Evolutionary conservation across 495 filamentous ascomycete species (phyloP).

Genomic region (Umbilicaria muhlenbergii): DNA sequence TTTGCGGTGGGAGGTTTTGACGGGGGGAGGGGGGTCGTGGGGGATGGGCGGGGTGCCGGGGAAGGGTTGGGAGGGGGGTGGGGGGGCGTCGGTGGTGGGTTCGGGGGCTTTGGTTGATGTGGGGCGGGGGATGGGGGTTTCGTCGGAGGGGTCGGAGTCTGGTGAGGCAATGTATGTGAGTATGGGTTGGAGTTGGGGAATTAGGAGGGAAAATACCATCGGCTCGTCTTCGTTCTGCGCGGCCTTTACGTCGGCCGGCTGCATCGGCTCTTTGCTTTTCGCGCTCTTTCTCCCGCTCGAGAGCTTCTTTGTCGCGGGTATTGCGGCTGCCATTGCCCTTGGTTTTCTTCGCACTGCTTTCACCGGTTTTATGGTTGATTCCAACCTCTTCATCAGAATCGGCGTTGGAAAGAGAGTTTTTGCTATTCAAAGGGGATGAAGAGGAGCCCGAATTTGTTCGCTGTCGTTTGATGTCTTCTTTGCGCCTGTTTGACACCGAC

Average conservation of each 20-base stretch:
- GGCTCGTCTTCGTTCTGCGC: constrained; percentile 52
- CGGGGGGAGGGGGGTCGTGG: constrained; percentile 22
- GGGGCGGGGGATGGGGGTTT: constrained; percentile 9
- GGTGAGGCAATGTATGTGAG: constrained; percentile 20
- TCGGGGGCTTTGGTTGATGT: constrained; percentile 15
- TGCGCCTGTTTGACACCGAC: constrained; percentile 23
- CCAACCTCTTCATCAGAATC: constrained; percentile 60
- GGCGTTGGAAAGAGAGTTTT: constrained; percentile 28
- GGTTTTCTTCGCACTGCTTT: constrained; percentile 43
- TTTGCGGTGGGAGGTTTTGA: constrained; percentile 43
- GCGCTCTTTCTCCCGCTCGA: constrained; percentile 44
- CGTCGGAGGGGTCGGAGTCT: constrained; percentile 40
- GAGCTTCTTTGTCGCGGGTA: constrained; percentile 56
- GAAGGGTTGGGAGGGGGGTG: constrained; percentile 28
- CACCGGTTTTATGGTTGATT: constrained; percentile 24
- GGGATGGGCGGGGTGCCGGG: constrained; percentile 37
- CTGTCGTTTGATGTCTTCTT: constrained; percentile 47
- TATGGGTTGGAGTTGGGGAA: background rate
- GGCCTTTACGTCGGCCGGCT: constrained; percentile 57
- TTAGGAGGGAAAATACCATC: constrained; percentile 45
- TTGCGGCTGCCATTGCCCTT: constrained; percentile 46
- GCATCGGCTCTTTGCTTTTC: constrained; percentile 54
- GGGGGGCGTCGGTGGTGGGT: constrained; percentile 19
- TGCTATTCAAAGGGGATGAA: constrained; percentile 36
- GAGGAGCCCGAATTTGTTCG: constrained; percentile 61